Evolutionary conservation across 176 grass and related monocot genomes (phyloP), one percentile per base, ranked within the genome.

Genomic region (Puya raimondii): DNA sequence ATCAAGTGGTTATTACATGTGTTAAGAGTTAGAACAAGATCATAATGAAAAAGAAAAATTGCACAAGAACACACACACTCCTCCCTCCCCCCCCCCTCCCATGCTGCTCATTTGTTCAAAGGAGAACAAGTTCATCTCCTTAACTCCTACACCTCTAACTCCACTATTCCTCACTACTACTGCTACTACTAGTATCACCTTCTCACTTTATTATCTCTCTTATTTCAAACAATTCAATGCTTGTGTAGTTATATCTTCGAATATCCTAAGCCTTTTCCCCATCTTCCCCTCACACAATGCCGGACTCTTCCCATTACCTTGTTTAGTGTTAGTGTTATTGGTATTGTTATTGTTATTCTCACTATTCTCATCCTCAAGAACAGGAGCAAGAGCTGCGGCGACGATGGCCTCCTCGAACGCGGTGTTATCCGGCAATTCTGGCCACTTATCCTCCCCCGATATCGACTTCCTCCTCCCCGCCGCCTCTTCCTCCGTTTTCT

Each of bases 111-210:
- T 10, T 53, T 10, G 63, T 77, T 66, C 48, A 64, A 53, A 86
- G 91, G 91, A 91, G 91, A 96, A 91, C 85, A 96, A 96, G 91
- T 73, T 49, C 68, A 88, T 96, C 91, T 96, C 91, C 88, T 85
- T 84, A 16, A 16, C 4, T 3, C 7, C 9, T 53, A 2, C 13
- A 11, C 2, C 52, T 56, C 52, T 56, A 56, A 42, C 33, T 42
- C 33, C 33, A 26, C 25, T 26, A 26, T 26, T 26, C 25, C 25
- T 26, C 1, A 26, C 51, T 53, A 53, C 22, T 65, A 65, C 22
- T 16, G 27, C 63, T 12, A 4, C 64, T n/a, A 10, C 13, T 3
- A 42, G 23, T 42, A 47, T 25, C 25, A 47, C 64, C 25, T 27
- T 16, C 64, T 66, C 12, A 47, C 5, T 33, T 12, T 23, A 22